Base-by-base conservation (phyloP, 2,329 filamentous ascomycete species). In the Zarea fungicola region DNA sequence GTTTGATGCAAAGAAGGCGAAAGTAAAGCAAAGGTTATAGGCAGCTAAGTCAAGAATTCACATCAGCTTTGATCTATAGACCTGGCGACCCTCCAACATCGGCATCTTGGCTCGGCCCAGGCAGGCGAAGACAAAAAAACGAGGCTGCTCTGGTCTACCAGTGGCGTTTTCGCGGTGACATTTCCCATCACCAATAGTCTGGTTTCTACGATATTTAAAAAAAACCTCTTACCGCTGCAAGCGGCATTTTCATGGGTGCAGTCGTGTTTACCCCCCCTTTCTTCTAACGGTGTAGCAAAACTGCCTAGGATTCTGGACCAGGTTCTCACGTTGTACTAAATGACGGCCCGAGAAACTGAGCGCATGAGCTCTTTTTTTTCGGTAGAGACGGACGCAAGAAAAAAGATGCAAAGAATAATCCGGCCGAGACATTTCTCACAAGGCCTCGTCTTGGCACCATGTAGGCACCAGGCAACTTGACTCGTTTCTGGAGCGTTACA, bases 61-160 rank as follows among this genome's bases (percentile, higher is more conserved):
- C 34, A 36, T 36, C 34, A 36, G 34, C 34, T 36, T n/a, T 18
- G 34, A 49, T 43, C 34, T 31, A 46, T 31, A 39, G 41, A 45
- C 46, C 50, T 52, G 29, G 34, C 34, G n/a, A n/a, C n/a, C 28
- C 28, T 29, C 28, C 31, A 44, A 35, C 42, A 44, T 44, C 31
- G 42, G 42, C 31, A 44, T 44, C 42, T 34, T 31, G 31, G 42
- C 42, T 44, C 42, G 22, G n/a, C 23, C 21, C 19, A 9, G 13
- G 6, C 21, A 25, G n/a, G 5, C 32, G n/a, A n/a, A n/a, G n/a
- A n/a, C n/a, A n/a, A n/a, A n/a, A 16, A n/a, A 22, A 39, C 36
- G 21, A 39, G 36, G 36, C 36, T 39, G 36, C 7, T 14, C 2
- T 25, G 6, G 11, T 25, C 11, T 11, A 19, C 18, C 2, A 2